These are phyloP conservation scores for Diversispora epigaea DNA, from an alignment of 192 early-diverging fungal genomes.

Conservation along the genomic window DNA sequence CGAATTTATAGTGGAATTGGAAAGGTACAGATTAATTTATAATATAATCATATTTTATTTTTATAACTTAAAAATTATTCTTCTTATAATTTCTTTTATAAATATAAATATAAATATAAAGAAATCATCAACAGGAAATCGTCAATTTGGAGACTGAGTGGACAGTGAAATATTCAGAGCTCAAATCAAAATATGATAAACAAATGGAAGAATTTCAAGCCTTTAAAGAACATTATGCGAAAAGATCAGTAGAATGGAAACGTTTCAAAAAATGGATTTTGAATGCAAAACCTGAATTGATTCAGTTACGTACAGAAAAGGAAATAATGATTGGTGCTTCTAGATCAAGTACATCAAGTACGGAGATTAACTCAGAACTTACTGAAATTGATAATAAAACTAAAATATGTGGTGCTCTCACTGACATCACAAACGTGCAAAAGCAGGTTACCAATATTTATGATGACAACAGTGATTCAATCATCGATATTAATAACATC, in stretches of 20 bases:
- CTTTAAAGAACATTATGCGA: constrained; percentile 10
- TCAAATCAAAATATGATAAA: constrained; percentile 4
- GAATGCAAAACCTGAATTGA: background rate
- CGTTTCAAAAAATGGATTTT: background rate
- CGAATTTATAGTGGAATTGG: background rate
- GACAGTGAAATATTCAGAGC: background rate
- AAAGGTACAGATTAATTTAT: background rate
- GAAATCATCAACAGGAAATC: background rate
- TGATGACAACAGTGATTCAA: background rate
- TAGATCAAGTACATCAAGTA: background rate
- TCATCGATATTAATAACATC: background rate
- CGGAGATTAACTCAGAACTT: background rate
- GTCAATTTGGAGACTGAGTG: background rate
- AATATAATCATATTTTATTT: background rate
- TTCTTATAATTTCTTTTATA: background rate
- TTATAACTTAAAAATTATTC: background rate
- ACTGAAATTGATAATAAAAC: background rate
- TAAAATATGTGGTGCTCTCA: background rate
- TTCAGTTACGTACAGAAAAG: background rate
- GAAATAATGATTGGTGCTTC: background rate
- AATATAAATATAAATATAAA: background rate
- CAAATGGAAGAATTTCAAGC: constrained; percentile 1
- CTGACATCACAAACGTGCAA: background rate
- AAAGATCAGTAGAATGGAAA: constrained; percentile 18
- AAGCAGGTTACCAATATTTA: background rate